Evolutionary conservation across 2,329 filamentous ascomycete species (phyloP), one percentile per base, ranked within the genome.

Genomic region (Penicillium sp.): DNA sequence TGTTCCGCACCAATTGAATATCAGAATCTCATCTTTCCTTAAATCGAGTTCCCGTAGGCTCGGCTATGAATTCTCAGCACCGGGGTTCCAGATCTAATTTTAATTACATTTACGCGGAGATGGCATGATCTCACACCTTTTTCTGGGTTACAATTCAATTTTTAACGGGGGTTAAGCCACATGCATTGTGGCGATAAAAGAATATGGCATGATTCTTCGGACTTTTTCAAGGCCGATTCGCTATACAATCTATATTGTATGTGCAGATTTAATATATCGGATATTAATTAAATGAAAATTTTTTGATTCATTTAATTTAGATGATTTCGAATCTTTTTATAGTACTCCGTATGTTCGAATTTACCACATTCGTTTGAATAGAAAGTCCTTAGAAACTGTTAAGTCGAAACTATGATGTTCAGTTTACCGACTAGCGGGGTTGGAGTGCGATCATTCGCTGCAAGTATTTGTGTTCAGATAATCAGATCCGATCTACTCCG

Each of bases 401-500:
- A n/a, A n/a, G n/a, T n/a, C n/a, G n/a, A n/a, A n/a, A n/a, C 22
- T 22, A 4, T 22, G 22, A 22, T 2, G 22, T 4, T 22, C 2
- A 22, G 2, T 22, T 22, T 22, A 22, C 22, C 3, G 22, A 22
- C 46, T 45, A 50, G 52, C 28, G 47, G 46, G 46, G 16, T 36
- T 44, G 28, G n/a, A 35, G 26, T 17, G 22, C 25, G 33, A 40
- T 55, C 33, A 55, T 55, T 55, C 46, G 53, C 40, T 44, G 36
- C 38, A 35, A 14, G 46, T 54, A 50, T 54, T 50, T 43, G 52
- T 54, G 16, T 50, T 50, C 19, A 16, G 25, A n/a, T 14, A 17
- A 46, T 46, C 16, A 55, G 46, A 51, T 55, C 53, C n/a, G 51
- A 54, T 54, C 44, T 49, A n/a, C n/a, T n/a, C n/a, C n/a, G n/a